A percentile compares a stretch with the other conserved stretches of the same genome.
Conservation (phyloP, 1,284 basidiomycete genomes). For the Leccinum angustisporum region DNA sequence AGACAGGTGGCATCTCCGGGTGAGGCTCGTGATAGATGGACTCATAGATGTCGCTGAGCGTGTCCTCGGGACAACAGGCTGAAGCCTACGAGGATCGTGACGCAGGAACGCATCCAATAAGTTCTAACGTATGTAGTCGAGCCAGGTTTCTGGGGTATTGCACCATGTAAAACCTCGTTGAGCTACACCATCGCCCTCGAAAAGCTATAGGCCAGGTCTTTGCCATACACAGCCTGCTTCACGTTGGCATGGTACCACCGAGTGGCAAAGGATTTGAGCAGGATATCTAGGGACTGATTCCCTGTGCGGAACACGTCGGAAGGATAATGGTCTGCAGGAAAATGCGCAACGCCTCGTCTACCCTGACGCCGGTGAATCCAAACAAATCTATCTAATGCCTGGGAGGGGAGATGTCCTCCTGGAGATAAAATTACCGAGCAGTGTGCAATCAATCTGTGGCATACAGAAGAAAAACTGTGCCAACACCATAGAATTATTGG, state of each 20-base stretch:
- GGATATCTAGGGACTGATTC: constrained; percentile 56
- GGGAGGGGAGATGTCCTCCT: constrained; percentile 59
- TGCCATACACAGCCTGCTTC: constrained; percentile 72
- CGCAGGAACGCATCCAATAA: constrained; percentile 80
- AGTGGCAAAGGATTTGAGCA: constrained; percentile 84
- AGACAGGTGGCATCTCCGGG: constrained; percentile 31
- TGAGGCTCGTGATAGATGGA: constrained; percentile 75
- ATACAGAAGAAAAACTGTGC: constrained; percentile 86
- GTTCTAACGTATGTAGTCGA: constrained; percentile 59
- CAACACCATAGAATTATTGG: constrained; percentile 64
- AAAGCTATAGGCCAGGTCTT: constrained; percentile 74
- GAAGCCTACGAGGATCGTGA: constrained; percentile 55
- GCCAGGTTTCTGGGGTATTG: constrained; percentile 59
- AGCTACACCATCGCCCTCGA: constrained; percentile 86
- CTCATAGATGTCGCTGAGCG: constrained; percentile 74
- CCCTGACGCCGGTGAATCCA: constrained; percentile 76
- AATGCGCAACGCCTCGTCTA: constrained; percentile 87
- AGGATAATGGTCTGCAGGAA: constrained; percentile 84
- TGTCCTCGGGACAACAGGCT: constrained; percentile 66
- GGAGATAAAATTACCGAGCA: constrained; percentile 81
- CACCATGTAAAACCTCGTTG: constrained; percentile 76
- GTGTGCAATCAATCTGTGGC: constrained; percentile 80
- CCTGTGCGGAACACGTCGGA: constrained; percentile 50
- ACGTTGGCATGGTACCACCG: constrained; percentile 92
- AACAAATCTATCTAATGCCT: constrained; percentile 58